Evolutionary conservation across 495 filamentous ascomycete species (phyloP), one percentile per base, ranked within the genome.

Genomic region (Pyronema domesticum): DNA sequence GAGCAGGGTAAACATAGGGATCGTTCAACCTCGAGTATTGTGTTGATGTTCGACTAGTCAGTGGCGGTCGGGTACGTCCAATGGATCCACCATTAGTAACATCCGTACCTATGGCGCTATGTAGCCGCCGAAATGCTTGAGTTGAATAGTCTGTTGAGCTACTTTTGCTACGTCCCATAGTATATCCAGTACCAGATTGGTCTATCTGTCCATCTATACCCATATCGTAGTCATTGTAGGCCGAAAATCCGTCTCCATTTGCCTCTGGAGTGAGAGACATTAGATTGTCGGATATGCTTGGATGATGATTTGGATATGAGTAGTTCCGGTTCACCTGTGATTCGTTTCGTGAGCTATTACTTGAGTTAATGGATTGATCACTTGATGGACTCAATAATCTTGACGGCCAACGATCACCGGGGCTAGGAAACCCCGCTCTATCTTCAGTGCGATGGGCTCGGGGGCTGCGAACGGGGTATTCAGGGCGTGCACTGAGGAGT

Each of bases 171-270:
- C 50, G 23, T 5, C 23, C 23, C 23, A 30, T 5, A 23, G 14
- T 53, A 17, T 37, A 43, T 43, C 30, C 18, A 33, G 37, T 40
- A 40, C 14, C 37, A 13, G 50, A 40, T 23, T 34, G 9, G 18
- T 53, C 50, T 13, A 43, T 53, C 37, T 53, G 50, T 13, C 50
- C 50, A 53, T 53, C 50, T n/a, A 40, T 37, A 43, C 37, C 50
- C 3, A 53, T 53, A 3, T 43, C 36, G 50, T 53, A 15, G 36
- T 9, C 11, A n/a, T 1, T 1, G 37, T 34, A n/a, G n/a, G 11
- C 2, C 19, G 11, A 15, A n/a, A 37, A 40, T 23, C 37, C 3
- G 19, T 53, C n/a, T 9, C 23, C 23, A 30, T 30, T 40, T 11
- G 35, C 1, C 5, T 53, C 37, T 18, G 50, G 34, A 11, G 6